Percentiles rank a stretch among this genome's conserved stretches.
phyloP scores from a whole-genome alignment of 2,329 filamentous ascomycete genomes.

The Biscogniauxia marginata region DNA sequence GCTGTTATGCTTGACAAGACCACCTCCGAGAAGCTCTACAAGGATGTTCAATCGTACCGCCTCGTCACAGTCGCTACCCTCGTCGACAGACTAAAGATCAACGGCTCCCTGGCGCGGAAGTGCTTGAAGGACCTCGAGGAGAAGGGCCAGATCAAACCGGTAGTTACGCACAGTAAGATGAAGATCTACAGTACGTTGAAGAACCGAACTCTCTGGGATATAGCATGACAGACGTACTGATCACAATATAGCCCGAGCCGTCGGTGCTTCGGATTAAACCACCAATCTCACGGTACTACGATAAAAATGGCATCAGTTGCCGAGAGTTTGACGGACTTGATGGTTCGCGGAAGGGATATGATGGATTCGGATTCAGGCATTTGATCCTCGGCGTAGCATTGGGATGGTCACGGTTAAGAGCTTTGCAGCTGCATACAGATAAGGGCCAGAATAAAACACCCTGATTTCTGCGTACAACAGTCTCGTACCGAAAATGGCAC shows the following conservation, averaged over 20 bases:
- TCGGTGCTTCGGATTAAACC: slow-evolving; percentile 34
- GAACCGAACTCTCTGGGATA: background rate
- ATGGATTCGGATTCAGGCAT: slow-evolving; percentile 35
- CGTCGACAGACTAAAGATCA: slow-evolving; percentile 99
- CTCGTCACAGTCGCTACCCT: slow-evolving; percentile 98
- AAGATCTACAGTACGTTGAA: slow-evolving; percentile 83
- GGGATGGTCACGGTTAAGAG: slow-evolving; percentile 33
- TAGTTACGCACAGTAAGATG: slow-evolving; percentile 95
- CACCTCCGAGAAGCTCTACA: slow-evolving; percentile 97
- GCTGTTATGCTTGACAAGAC: slow-evolving; percentile 98
- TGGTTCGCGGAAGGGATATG: slow-evolving; percentile 30
- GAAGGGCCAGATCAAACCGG: slow-evolving; percentile 97
- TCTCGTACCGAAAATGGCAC: background rate
- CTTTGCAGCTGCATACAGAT: slow-evolving; percentile 33
- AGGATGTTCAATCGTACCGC: slow-evolving; percentile 99
- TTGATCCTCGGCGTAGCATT: slow-evolving; percentile 37
- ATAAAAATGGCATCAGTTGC: slow-evolving; percentile 30
- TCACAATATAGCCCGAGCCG: slow-evolving; percentile 30
- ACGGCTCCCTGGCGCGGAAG: slow-evolving; percentile 90
- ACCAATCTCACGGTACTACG: slow-evolving; percentile 35
- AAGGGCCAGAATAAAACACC: slow-evolving; percentile 32
- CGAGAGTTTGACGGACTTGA: slow-evolving; percentile 26
- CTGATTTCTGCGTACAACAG: slow-evolving; percentile 24
- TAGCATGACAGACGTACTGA: slow-evolving; percentile 8
- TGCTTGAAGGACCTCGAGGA: slow-evolving; percentile 93